phyloP scores from a whole-genome alignment of 23 red algal genomes.

The Gracilaria gracilis region DNA sequence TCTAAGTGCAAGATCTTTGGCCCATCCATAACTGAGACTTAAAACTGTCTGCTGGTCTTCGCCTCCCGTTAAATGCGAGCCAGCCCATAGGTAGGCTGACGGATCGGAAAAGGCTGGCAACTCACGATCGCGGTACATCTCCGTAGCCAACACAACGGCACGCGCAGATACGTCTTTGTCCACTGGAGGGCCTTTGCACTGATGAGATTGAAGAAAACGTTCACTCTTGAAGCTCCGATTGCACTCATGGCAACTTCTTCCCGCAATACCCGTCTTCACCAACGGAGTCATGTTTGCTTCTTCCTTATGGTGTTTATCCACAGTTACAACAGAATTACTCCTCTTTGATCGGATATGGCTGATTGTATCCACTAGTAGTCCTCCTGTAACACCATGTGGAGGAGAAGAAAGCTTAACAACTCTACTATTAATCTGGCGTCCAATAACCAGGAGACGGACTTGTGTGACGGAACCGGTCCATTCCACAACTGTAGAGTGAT shows the following conservation, averaged over 20 bases:
- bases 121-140: constrained; percentile 43
- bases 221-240: constrained; percentile 53
- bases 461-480: constrained; percentile 42
- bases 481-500: constrained; percentile 1
- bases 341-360: constrained; percentile 7
- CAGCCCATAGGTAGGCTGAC: constrained; percentile 18
- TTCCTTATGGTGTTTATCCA: constrained; percentile 18
- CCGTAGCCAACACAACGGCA: constrained; percentile 45
- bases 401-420: not conserved
- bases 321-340: not conserved
- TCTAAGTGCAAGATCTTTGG: not conserved
- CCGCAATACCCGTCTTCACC: constrained; percentile 31
- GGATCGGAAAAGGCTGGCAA: constrained; percentile 48
- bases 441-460: constrained; percentile 8
- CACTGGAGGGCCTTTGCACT: constrained; percentile 54
- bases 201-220: constrained; percentile 35
- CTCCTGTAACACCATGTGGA: constrained; percentile 45
- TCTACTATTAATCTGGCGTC: not conserved
- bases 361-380: constrained; percentile 37
- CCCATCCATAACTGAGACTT: constrained; percentile 41
- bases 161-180: constrained; percentile 59
- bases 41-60: constrained; percentile 34
- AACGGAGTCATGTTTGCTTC: constrained; percentile 11
- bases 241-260: constrained; percentile 47
- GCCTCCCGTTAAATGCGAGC: not conserved